phyloP scores from a whole-genome alignment of 2,329 filamentous ascomycete species.

The Epichloe gansuensis region DNA sequence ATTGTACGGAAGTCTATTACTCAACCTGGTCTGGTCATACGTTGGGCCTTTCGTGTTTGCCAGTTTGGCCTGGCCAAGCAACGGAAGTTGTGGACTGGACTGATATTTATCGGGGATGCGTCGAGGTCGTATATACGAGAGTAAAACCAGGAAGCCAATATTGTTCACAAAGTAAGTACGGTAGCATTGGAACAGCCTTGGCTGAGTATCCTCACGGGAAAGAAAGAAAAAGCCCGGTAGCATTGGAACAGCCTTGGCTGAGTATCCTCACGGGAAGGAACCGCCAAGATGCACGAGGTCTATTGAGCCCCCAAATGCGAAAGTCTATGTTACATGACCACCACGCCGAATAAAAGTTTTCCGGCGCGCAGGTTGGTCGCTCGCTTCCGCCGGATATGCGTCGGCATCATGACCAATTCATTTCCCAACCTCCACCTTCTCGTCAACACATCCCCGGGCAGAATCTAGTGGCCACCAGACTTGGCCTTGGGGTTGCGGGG shows the following conservation, averaged over 20 bases:
- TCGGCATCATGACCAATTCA: constrained; percentile 7
- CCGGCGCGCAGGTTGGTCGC: constrained; percentile 8
- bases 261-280: background rate
- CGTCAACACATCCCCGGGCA: constrained; percentile 10
- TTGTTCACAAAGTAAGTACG: background rate
- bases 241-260: too few relatives aligned
- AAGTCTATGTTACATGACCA: constrained; percentile 32
- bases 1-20: too few relatives aligned
- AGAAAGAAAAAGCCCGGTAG: too few relatives aligned
- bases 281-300: constrained; percentile 15
- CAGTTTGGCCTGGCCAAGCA: too few relatives aligned
- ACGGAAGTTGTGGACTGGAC: too few relatives aligned
- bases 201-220: background rate
- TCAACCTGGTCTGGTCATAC: too few relatives aligned
- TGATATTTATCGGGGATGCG: too few relatives aligned
- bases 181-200: too few relatives aligned
- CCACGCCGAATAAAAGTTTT: constrained; percentile 10
- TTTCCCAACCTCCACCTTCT: constrained; percentile 5
- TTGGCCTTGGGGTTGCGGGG: constrained; percentile 63
- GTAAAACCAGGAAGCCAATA: too few relatives aligned
- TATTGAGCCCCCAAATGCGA: constrained; percentile 22
- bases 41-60: too few relatives aligned
- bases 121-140: too few relatives aligned
- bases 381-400: constrained; percentile 16
- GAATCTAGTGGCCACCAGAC: constrained; percentile 32